phyloP scores from a whole-genome alignment of 139 green algal species.

The Micractinium conductrix region DNA sequence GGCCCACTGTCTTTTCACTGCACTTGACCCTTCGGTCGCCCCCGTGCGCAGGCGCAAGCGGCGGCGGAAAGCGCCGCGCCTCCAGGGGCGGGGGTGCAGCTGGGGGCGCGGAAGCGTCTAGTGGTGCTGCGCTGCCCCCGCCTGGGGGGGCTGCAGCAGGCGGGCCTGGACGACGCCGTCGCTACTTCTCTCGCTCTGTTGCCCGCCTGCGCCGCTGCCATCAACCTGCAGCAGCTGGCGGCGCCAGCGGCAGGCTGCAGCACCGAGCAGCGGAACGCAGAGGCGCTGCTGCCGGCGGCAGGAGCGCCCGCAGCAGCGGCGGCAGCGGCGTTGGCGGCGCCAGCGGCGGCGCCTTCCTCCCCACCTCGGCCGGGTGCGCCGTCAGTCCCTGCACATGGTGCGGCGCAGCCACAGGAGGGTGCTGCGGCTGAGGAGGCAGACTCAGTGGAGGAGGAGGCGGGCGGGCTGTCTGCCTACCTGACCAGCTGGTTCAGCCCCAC shows the following conservation, averaged over 20 bases:
- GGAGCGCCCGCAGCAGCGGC: not conserved
- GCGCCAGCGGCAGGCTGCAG: not conserved
- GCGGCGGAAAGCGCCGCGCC: not conserved
- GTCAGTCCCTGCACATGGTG: no score
- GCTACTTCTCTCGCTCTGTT: not conserved
- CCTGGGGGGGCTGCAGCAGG: not conserved
- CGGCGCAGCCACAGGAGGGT: not conserved
- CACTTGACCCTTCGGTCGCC: no score
- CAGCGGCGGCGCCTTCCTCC: not conserved
- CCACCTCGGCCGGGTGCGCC: no score
- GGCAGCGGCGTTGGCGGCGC: not conserved
- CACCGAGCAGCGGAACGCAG: not conserved
- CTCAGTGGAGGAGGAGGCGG: not conserved
- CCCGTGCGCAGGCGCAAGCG: not conserved
- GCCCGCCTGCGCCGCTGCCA: not conserved
- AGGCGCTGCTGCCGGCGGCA: not conserved
- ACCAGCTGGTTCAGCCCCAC: constrained; percentile 26
- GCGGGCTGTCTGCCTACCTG: not conserved
- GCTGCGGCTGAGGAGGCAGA: not conserved
- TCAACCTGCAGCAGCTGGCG: constrained; percentile 1
- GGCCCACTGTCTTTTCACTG: no score
- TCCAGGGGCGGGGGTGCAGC: not conserved
- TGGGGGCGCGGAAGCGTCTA: constrained; percentile 1
- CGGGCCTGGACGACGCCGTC: constrained; percentile 5
- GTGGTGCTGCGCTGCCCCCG: constrained; percentile 21